Evolutionary conservation across 805 yeast genomes (phyloP), one percentile per base, ranked within the genome.

Genomic region (Candida mattraensis): DNA sequence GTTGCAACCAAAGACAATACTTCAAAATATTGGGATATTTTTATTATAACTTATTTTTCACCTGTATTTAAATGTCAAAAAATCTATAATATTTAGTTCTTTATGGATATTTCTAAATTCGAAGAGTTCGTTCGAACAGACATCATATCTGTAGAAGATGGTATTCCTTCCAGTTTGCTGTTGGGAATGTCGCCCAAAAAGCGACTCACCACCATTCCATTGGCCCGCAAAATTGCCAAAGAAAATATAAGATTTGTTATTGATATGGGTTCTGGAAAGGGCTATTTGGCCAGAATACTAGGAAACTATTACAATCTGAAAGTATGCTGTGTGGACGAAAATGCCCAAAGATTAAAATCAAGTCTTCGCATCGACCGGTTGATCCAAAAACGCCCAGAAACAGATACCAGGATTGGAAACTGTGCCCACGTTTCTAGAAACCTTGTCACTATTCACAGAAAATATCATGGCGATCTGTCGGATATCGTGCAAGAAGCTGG

Each of bases 221-320:
- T 48, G 24, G 47, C 50, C 2, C 20, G 24, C 4, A n/a, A 31
- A 8, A 35, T 37, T 4, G 37, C 39, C 5, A 16, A 26, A 11
- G 28, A 35, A 12, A 28, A 34, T 14, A 23, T 28, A 1, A 29
- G 24, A 5, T 36, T 24, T 28, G 33, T 54, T 0, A 30, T 57
- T 9, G 64, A 59, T 27, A 39, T 59, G 13, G 64, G 58, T 7
- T 53, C 62, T 1, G 64, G 64, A 4, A 59, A 56, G 29, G 63
- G 63, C 6, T 53, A 55, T 27, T 28, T 59, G 15, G 47, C 56
- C 3, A 39, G 63, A 11, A 32, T 59, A 4, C 28, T 59, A 8
- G 37, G 46, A 1, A 47, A 48, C 28, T 30, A 42, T 10, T 49
- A 38, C 32, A 17, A 42, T 1, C 25, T 38, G 7, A 38, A 30